Evolutionary conservation across 768 basidiomycete species (phyloP).

Genomic region (Mycena vulgaris): DNA sequence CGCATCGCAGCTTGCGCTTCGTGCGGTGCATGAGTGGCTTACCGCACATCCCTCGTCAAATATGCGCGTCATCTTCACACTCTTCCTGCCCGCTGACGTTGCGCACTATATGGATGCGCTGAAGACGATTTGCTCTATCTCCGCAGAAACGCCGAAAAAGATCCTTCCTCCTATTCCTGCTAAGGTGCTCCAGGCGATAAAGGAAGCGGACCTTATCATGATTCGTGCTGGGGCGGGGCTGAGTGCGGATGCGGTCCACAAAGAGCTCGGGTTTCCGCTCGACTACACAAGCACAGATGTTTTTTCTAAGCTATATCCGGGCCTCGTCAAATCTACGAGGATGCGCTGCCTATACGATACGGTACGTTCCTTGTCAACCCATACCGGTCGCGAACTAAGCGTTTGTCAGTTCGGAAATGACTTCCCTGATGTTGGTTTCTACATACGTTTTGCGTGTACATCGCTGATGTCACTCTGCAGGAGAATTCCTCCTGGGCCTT

Average conservation of each 20-base stretch:
- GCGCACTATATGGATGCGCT: conserved; percentile 4
- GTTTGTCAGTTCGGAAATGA: conserved; percentile 1
- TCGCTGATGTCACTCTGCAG: not conserved
- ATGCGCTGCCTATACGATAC: conserved; percentile 24
- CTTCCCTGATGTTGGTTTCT: conserved; percentile 12
- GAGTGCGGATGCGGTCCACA: conserved; percentile 15
- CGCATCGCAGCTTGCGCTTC: conserved; percentile 5
- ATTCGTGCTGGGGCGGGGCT: conserved; percentile 23
- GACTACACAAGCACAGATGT: conserved; percentile 10
- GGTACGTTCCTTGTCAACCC: not conserved
- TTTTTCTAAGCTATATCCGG: conserved; percentile 19
- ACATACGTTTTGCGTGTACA: not conserved
- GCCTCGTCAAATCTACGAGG: conserved; percentile 7
- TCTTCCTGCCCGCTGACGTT: conserved; percentile 14
- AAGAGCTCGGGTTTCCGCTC: conserved; percentile 4
- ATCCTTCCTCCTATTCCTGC: conserved; percentile 5
- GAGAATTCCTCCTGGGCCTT: conserved; percentile 4
- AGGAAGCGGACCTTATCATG: conserved; percentile 17
- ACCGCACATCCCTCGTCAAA: not conserved
- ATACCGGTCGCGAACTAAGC: not conserved
- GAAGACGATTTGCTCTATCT: not conserved
- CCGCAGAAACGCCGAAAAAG: not conserved
- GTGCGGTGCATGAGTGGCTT: conserved; percentile 10
- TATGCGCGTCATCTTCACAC: conserved; percentile 19
- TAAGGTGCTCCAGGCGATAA: not conserved